These are phyloP conservation scores for Coffea eugenioides DNA, from an alignment of 257 asterid species.

Conservation along the genomic window DNA sequence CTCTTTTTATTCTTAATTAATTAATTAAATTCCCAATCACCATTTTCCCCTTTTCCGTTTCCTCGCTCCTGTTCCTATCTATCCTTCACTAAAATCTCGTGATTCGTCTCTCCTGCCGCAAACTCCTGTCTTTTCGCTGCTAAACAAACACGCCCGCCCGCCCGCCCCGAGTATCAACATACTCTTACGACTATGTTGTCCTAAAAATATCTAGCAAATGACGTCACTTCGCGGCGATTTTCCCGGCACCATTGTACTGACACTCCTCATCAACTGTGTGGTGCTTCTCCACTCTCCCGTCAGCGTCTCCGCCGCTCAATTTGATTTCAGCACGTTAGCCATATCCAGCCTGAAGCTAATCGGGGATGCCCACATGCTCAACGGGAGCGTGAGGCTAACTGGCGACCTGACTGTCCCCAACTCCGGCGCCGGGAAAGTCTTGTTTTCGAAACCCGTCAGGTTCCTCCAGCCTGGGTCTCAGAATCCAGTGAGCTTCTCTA, in stretches of 20 bases:
- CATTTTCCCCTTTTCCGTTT: not conserved
- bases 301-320: constrained; percentile 28
- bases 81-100: constrained; percentile 12
- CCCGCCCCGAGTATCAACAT: not conserved
- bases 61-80: not conserved
- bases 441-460: constrained; percentile 62
- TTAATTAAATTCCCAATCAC: not conserved
- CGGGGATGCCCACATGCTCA: constrained; percentile 79
- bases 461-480: constrained; percentile 49
- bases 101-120: not conserved
- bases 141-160: not conserved
- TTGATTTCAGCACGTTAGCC: constrained; percentile 60
- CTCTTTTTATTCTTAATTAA: not conserved
- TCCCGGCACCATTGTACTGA: constrained; percentile 10
- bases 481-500: constrained; percentile 53
- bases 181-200: constrained; percentile 26
- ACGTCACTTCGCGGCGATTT: constrained; percentile 36
- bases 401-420: constrained; percentile 69
- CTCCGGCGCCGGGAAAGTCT: constrained; percentile 71
- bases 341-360: constrained; percentile 62
- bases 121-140: not conserved
- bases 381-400: constrained; percentile 64
- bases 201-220: constrained; percentile 40
- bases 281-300: constrained; percentile 17
- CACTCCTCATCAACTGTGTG: not conserved